phyloP scores from a whole-genome alignment of 2,329 filamentous ascomycete species.

The Paecilomyces fulvus region DNA sequence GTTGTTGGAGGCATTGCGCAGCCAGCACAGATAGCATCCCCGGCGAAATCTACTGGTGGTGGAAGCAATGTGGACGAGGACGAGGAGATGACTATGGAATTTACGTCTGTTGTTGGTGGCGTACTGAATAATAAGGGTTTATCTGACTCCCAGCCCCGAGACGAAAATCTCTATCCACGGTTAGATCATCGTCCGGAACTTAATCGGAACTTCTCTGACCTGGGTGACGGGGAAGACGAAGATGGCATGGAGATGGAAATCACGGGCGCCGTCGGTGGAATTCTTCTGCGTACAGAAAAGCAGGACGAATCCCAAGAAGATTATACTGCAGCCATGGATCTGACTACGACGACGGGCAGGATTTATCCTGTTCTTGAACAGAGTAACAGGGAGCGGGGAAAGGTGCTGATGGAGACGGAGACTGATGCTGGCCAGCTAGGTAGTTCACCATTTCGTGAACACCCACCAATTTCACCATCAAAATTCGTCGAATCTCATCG shows the following conservation, averaged over 20 bases:
- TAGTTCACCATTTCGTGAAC: constrained; percentile 41
- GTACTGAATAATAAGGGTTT: constrained; percentile 26
- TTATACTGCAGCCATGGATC: constrained; percentile 56
- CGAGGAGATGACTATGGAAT: constrained; percentile 42
- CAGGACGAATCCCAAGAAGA: constrained; percentile 31
- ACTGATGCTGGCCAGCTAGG: constrained; percentile 40
- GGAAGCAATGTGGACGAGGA: constrained; percentile 28
- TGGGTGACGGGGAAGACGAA: constrained; percentile 20
- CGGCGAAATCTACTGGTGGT: constrained; percentile 17
- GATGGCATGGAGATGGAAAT: constrained; percentile 53
- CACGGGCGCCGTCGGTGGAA: constrained; percentile 38
- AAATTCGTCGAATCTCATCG: constrained; percentile 22
- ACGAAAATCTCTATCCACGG: constrained; percentile 8
- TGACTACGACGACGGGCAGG: constrained; percentile 55
- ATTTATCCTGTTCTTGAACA: constrained; percentile 44
- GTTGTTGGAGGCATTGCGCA: constrained; percentile 34
- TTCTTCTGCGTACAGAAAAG: constrained; percentile 32
- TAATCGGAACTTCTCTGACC: constrained; percentile 13
- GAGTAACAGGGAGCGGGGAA: constrained; percentile 42
- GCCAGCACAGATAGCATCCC: constrained; percentile 13
- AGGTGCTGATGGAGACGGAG: constrained; percentile 53
- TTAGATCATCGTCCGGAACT: constrained; percentile 8
- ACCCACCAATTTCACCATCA: constrained; percentile 23
- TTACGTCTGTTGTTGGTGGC: constrained; percentile 38
- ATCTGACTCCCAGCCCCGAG: constrained; percentile 3